These are phyloP conservation scores for Lipomyces mesembrius DNA, from an alignment of 805 yeast species.

Conservation along the genomic window DNA sequence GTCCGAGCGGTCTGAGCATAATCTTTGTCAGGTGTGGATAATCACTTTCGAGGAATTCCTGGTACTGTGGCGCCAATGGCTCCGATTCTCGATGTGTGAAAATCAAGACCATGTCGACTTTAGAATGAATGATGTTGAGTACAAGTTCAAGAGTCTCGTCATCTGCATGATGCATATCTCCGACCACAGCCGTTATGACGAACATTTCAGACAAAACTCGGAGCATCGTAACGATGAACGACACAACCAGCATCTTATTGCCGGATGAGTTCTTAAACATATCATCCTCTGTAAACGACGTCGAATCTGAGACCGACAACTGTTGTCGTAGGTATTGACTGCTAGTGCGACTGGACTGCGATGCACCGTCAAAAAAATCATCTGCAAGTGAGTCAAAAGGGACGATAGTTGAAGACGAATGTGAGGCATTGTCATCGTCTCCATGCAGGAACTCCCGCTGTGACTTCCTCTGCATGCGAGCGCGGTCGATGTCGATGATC, in stretches of 20 bases:
- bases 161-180: slow-evolving; percentile 35
- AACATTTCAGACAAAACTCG: slow-evolving; percentile 31
- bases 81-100: slow-evolving; percentile 27
- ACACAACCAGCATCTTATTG: slow-evolving; percentile 25
- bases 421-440: slow-evolving; percentile 18
- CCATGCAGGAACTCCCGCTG: slow-evolving; percentile 11
- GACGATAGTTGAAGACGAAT: not conserved
- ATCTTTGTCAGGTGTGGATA: slow-evolving; percentile 26
- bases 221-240: slow-evolving; percentile 22
- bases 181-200: slow-evolving; percentile 24
- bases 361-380: slow-evolving; percentile 7
- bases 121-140: slow-evolving; percentile 22
- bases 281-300: slow-evolving; percentile 2
- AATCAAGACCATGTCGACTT: slow-evolving; percentile 30
- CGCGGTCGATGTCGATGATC: slow-evolving; percentile 19
- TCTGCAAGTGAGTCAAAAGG: not conserved
- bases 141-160: slow-evolving; percentile 36
- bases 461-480: not conserved
- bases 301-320: not conserved
- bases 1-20: slow-evolving; percentile 29
- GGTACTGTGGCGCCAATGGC: slow-evolving; percentile 9
- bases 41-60: slow-evolving; percentile 25
- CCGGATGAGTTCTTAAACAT: slow-evolving; percentile 29
- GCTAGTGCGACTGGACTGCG: slow-evolving; percentile 18
- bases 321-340: not conserved